Conservation (phyloP, 257 asterid species). For the Penstemon davidsonii region DNA sequence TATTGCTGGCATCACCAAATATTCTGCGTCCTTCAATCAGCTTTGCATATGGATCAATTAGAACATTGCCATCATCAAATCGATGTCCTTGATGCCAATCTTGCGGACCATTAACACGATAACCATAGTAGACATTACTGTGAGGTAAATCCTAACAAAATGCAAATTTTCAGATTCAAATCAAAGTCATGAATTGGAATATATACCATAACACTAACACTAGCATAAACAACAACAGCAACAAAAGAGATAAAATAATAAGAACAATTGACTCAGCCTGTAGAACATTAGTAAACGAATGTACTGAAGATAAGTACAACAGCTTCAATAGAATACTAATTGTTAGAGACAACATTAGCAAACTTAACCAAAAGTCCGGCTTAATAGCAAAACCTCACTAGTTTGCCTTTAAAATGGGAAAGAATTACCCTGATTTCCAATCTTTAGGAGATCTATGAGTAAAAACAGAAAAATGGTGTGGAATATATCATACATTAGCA, state of each 20-base stretch:
- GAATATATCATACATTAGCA: not conserved
- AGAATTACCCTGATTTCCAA: not conserved
- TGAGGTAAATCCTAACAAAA: constrained; percentile 69
- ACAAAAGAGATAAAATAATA: not conserved
- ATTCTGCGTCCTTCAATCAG: constrained; percentile 82
- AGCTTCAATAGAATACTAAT: not conserved
- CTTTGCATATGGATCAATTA: constrained; percentile 93
- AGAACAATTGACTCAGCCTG: constrained; percentile 5
- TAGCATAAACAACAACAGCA: not conserved
- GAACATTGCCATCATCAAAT: constrained; percentile 57
- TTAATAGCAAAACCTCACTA: not conserved
- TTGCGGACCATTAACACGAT: constrained; percentile 79
- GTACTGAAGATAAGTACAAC: constrained; percentile 12
- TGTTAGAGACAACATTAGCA: not conserved
- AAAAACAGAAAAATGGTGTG: constrained; percentile 1
- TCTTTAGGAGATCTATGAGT: constrained; percentile 2
- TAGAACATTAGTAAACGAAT: constrained; percentile 15
- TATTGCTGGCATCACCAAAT: constrained; percentile 78
- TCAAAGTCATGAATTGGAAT: constrained; percentile 23
- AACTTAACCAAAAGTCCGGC: not conserved
- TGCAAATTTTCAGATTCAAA: constrained; percentile 15
- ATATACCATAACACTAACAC: constrained; percentile 7
- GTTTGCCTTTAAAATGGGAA: not conserved
- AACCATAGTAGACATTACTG: constrained; percentile 70
- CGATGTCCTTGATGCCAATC: constrained; percentile 93